A percentile compares a stretch with the other conserved stretches of the same genome.
Conservation (phyloP, 2,329 filamentous ascomycete genomes). For the Xenoacremonium recifei region DNA sequence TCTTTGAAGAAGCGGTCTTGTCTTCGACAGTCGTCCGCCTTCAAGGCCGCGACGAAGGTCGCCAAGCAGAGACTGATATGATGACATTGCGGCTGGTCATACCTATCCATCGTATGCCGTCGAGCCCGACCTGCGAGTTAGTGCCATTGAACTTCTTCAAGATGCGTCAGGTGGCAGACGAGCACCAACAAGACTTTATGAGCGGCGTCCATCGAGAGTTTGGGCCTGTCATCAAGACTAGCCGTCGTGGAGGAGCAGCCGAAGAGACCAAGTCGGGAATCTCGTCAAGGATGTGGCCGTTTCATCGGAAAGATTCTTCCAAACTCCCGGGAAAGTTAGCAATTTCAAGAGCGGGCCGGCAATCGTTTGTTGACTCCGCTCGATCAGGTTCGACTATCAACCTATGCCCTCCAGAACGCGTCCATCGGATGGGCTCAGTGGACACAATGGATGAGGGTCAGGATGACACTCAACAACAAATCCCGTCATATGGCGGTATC, state of each 20-base stretch:
- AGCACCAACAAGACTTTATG: constrained; percentile 58
- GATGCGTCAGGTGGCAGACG: constrained; percentile 61
- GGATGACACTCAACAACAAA: constrained; percentile 26
- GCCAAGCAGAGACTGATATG: constrained; percentile 30
- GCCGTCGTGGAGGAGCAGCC: constrained; percentile 6
- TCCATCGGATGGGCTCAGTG: constrained; percentile 13
- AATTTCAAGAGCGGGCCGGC: constrained; percentile 5
- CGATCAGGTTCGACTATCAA: constrained; percentile 25
- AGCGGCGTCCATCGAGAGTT: constrained; percentile 62
- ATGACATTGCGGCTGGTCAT: constrained; percentile 61
- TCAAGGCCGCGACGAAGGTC: constrained; percentile 32
- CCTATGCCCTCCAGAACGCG: constrained; percentile 15
- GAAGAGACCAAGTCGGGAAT: constrained; percentile 2
- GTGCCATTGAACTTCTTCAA: constrained; percentile 65
- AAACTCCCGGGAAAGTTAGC: constrained; percentile 7
- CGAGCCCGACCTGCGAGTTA: constrained; percentile 54
- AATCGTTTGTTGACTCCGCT: constrained; percentile 16
- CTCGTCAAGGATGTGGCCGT: constrained; percentile 13
- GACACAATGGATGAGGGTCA: constrained; percentile 15
- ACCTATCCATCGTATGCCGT: constrained; percentile 56
- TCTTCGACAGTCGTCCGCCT: constrained; percentile 42
- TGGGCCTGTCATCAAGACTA: constrained; percentile 42
- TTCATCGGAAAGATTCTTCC: constrained; percentile 10
- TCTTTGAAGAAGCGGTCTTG: constrained; percentile 46
- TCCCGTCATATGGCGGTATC: constrained; percentile 48